Base-by-base conservation (phyloP, 2,329 filamentous ascomycete species). In the Phyllosticta paracitricarpa region DNA sequence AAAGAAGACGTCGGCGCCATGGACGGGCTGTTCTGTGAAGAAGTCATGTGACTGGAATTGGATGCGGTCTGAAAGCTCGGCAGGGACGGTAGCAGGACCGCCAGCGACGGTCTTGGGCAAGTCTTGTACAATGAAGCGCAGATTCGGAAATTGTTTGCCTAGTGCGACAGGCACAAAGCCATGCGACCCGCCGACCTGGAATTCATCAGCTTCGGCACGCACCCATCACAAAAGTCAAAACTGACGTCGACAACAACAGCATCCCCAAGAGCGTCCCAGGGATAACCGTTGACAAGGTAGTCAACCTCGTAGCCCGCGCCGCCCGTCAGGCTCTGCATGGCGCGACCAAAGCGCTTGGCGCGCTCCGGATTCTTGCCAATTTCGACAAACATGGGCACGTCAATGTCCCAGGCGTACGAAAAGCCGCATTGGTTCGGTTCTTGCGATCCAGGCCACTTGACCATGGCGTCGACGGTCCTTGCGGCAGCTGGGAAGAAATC, bases 1-100 rank as follows among this genome's bases (percentile, higher is more conserved):
- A 24, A 74, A 66, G 63, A 76, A 78, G 22, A 70, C 64, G 56
- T 70, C 68, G 8, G 73, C 72, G 57, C 68, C 65, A 9, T 63
- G 60, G 24, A 70, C 63, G 1, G 69, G 67, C 51, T 73, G 65
- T 7, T 64, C 59, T 2, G 65, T 62, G 65, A 71, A 72, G 64
- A 73, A 71, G 28, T 71, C 66, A 30, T 70, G 65, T 19, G 62
- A 61, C 52, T 64, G 62, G 57, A 68, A 67, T 8, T 57, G 14
- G 33, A 68, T 56, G 8, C 65, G 55, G 19, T 63, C 65, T 2
- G 40, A 33, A 3, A 67, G 54, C 22, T 67, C 65, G 3, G 58
- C 19, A 1, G 64, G 65, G 4, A 66, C 52, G 25, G 57, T 59
- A 3, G 61, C 56, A 19, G 60, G 58, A 22, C 59, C 65, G 19